These are phyloP conservation scores for Rutstroemia sp. DNA, from an alignment of 2,329 filamentous ascomycete genomes.

Conservation along the genomic window DNA sequence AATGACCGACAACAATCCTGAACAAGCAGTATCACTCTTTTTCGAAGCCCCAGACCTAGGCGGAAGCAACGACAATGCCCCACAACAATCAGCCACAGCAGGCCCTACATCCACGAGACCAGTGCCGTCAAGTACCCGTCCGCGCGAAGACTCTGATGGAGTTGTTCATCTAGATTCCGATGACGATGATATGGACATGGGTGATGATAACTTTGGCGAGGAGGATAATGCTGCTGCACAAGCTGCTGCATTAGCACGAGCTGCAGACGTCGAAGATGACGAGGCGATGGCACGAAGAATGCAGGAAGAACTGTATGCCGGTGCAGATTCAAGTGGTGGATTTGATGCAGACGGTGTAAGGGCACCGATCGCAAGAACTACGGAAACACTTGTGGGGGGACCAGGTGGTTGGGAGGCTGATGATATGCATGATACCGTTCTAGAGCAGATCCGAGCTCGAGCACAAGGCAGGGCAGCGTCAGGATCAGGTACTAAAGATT, in stretches of 20 bases:
- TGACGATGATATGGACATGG: conserved; percentile 58
- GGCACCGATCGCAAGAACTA: conserved; percentile 85
- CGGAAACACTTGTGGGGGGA: conserved; percentile 82
- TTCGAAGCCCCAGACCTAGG: conserved; percentile 78
- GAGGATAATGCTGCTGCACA: conserved; percentile 22
- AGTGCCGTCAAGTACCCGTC: conserved; percentile 12
- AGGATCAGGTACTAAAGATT: conserved; percentile 16
- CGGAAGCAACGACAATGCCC: conserved; percentile 16
- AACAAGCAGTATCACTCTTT: conserved; percentile 82
- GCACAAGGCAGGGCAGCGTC: conserved; percentile 18
- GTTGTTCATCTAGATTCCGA: conserved; percentile 36
- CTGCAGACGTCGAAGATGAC: conserved; percentile 71
- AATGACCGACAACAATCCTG: conserved; percentile 75
- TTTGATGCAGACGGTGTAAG: conserved; percentile 58
- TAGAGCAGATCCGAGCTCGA: conserved; percentile 30
- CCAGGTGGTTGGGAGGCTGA: conserved; percentile 41
- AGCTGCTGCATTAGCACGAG: conserved; percentile 34
- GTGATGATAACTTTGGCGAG: conserved; percentile 32
- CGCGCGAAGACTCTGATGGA: conserved; percentile 20
- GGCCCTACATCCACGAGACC: conserved; percentile 27
- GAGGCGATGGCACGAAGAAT: conserved; percentile 85
- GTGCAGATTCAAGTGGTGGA: conserved; percentile 35
- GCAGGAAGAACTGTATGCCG: conserved; percentile 84
- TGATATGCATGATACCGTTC: conserved; percentile 28
- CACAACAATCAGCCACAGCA: conserved; percentile 21